These are phyloP conservation scores for Rhizopus sp. DNA, from an alignment of 371 early-diverging fungal species.

Conservation along the genomic window DNA sequence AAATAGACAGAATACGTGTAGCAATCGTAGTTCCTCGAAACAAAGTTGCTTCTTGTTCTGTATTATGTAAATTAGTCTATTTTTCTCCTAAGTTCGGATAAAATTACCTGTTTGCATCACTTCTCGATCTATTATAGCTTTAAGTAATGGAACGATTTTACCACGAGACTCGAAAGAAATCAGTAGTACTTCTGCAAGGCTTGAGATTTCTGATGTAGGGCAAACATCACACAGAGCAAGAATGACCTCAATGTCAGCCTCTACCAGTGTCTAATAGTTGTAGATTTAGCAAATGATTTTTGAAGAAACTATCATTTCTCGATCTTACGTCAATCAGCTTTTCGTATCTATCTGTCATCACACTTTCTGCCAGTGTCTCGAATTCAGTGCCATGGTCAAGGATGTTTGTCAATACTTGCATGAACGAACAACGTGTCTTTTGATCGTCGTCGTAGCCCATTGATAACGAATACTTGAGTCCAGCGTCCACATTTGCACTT, in stretches of 20 bases:
- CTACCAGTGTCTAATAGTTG: constrained; percentile 53
- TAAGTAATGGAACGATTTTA: constrained; percentile 68
- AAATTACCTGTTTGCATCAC: constrained; percentile 67
- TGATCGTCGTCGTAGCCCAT: constrained; percentile 93
- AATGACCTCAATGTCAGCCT: constrained; percentile 73
- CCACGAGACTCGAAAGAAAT: constrained; percentile 78
- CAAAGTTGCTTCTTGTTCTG: constrained; percentile 79
- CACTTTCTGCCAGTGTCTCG: constrained; percentile 77
- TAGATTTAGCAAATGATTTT: background rate
- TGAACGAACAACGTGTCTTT: constrained; percentile 86
- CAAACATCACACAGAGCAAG: constrained; percentile 88
- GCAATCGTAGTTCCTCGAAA: constrained; percentile 95
- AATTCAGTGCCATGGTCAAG: constrained; percentile 86
- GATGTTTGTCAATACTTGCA: constrained; percentile 89
- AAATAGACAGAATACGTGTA: constrained; percentile 80
- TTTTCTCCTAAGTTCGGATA: background rate
- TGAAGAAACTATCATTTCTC: background rate
- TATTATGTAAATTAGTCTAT: constrained; percentile 9
- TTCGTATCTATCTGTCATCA: constrained; percentile 73
- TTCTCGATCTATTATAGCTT: constrained; percentile 80
- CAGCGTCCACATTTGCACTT: constrained; percentile 88
- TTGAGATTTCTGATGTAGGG: constrained; percentile 81
- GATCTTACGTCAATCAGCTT: constrained; percentile 68
- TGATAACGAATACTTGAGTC: constrained; percentile 83
- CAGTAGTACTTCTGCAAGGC: constrained; percentile 75